Conservation (phyloP, 2,329 filamentous ascomycete species). For the Fusarium incarnatum region DNA sequence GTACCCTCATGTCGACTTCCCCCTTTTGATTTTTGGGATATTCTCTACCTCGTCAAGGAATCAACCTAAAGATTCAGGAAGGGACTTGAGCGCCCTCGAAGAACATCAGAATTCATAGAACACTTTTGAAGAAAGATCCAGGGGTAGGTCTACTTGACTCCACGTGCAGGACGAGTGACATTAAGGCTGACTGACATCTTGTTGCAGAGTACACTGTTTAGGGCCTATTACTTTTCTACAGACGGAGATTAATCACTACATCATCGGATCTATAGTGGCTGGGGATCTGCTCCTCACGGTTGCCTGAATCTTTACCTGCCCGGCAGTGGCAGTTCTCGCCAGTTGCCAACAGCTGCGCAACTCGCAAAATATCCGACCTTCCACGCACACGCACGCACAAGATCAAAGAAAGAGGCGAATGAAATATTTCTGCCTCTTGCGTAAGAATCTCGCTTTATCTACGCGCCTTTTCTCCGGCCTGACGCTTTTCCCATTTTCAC, state of each 20-base stretch:
- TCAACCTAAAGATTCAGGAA: not conserved
- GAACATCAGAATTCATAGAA: not conserved
- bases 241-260: not conserved
- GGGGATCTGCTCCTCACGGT: not conserved
- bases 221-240: not conserved
- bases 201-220: not conserved
- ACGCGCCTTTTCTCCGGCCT: not conserved
- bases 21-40: not conserved
- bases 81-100: not conserved
- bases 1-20: not conserved
- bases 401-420: not conserved
- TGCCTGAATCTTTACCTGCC: not conserved
- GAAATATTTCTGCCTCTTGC: not conserved
- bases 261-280: not conserved
- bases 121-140: not conserved
- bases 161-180: not conserved
- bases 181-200: not conserved
- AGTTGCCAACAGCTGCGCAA: constrained; percentile 28
- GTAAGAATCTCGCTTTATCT: not conserved
- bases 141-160: not conserved
- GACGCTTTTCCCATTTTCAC: not conserved
- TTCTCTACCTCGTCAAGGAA: not conserved
- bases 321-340: constrained; percentile 21
- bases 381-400: not conserved
- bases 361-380: not conserved